Percentiles rank a stretch among this genome's conserved stretches.
Evolutionary conservation across 2,329 filamentous ascomycete genomes (phyloP).

Genomic region (Aspergillus ochraceoroseus): DNA sequence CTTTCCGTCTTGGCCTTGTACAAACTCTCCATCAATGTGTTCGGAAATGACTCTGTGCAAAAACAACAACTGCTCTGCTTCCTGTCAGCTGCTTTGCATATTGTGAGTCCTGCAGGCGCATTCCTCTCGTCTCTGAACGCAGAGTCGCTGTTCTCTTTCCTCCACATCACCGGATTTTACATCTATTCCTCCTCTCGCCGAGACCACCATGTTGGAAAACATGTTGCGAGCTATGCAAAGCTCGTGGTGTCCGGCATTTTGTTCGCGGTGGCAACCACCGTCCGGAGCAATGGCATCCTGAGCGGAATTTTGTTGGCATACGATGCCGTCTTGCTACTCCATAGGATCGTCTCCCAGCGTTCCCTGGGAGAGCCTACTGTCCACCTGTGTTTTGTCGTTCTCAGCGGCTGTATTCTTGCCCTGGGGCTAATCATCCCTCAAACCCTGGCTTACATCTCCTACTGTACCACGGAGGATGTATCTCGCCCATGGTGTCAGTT

Average conservation of each 20-base stretch:
- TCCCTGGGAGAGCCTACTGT: conserved; percentile 42
- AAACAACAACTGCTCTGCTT: conserved; percentile 45
- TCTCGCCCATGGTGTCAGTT: conserved; percentile 69
- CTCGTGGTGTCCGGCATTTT: conserved; percentile 60
- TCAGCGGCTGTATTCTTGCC: conserved; percentile 65
- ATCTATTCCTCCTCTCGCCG: conserved; percentile 55
- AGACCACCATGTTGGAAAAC: conserved; percentile 28
- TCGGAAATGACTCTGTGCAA: conserved; percentile 35
- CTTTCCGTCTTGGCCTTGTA: conserved; percentile 69
- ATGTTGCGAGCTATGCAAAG: conserved; percentile 42
- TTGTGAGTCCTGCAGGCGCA: conserved; percentile 79
- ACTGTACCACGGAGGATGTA: conserved; percentile 49
- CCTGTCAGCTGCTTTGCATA: conserved; percentile 66
- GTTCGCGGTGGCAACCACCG: conserved; percentile 67
- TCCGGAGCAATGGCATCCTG: conserved; percentile 82
- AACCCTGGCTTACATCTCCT: conserved; percentile 65
- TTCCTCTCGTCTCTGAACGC: conserved; percentile 85
- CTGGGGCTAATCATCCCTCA: conserved; percentile 69
- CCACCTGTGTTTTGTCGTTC: conserved; percentile 54
- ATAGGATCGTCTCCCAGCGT: conserved; percentile 40
- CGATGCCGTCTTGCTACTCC: conserved; percentile 49
- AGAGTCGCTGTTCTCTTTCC: conserved; percentile 71
- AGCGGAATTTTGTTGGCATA: conserved; percentile 71
- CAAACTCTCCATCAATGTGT: conserved; percentile 57
- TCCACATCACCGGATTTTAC: conserved; percentile 70